These are phyloP conservation scores for Monosporascus ibericus DNA, from an alignment of 2,329 filamentous ascomycete genomes.

Conservation along the genomic window DNA sequence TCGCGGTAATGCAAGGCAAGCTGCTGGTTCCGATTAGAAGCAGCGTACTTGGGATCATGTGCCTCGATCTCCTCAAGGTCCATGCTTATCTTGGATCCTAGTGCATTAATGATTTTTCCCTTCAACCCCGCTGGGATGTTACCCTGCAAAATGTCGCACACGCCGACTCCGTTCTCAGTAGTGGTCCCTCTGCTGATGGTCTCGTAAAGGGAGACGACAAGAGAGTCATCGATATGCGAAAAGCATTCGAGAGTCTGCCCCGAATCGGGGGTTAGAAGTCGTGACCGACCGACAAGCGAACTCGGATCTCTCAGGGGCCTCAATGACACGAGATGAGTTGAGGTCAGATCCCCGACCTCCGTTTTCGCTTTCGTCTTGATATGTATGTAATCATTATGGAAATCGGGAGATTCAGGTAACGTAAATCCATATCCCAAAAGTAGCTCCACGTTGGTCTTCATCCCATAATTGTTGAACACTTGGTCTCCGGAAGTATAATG, in stretches of 20 bases:
- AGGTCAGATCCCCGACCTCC: constrained; percentile 19
- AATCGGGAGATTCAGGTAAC: constrained; percentile 36
- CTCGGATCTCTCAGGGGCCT: constrained; percentile 40
- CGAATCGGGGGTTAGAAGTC: constrained; percentile 29
- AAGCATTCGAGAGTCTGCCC: constrained; percentile 34
- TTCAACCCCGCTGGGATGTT: constrained; percentile 36
- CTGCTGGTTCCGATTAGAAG: constrained; percentile 36
- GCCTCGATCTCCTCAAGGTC: constrained; percentile 42
- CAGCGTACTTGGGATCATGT: constrained; percentile 32
- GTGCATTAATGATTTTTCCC: constrained; percentile 23
- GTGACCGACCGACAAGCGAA: constrained; percentile 39
- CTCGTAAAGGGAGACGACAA: constrained; percentile 45
- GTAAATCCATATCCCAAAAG: constrained; percentile 60
- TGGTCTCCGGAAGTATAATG: constrained; percentile 46
- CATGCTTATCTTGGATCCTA: constrained; percentile 31
- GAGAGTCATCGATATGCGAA: constrained; percentile 45
- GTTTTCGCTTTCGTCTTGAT: constrained; percentile 39
- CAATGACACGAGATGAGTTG: constrained; percentile 41
- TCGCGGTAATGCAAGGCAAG: constrained; percentile 43
- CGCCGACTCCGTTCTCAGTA: constrained; percentile 12
- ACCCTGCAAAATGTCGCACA: constrained; percentile 37
- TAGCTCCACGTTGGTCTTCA: constrained; percentile 67
- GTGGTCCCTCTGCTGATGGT: constrained; percentile 16
- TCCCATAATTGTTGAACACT: constrained; percentile 57
- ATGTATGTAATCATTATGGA: constrained; percentile 57